Percentiles rank a stretch among this genome's conserved stretches.
Conservation (phyloP, 2,329 filamentous ascomycete species). For the Fusarium sp. region DNA sequence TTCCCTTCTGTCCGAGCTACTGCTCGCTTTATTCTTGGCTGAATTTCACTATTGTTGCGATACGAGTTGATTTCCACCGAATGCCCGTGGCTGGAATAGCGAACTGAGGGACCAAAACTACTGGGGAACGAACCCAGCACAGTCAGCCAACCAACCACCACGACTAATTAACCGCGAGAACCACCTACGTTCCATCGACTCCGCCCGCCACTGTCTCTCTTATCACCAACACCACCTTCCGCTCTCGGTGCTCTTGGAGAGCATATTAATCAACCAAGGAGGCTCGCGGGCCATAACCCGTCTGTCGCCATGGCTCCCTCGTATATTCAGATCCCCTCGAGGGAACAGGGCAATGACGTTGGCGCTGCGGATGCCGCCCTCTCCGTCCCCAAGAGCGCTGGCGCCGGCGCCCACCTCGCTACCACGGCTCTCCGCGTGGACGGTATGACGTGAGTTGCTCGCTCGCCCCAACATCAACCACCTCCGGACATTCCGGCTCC, state of each 20-base stretch:
- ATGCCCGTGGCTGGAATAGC: conserved; percentile 37
- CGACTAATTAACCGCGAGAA: conserved; percentile 28
- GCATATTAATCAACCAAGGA: conserved; percentile 49
- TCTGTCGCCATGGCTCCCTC: conserved; percentile 61
- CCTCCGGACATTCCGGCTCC: conserved; percentile 28
- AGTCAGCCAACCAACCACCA: conserved; percentile 17
- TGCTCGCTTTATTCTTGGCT: conserved; percentile 17
- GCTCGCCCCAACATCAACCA: conserved; percentile 8
- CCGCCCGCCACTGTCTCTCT: conserved; percentile 9
- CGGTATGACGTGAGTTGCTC: conserved; percentile 78
- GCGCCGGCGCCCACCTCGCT: conserved; percentile 73
- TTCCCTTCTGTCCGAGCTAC: conserved; percentile 31
- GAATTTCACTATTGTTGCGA: neutral
- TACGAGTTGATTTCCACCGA: conserved; percentile 18
- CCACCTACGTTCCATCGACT: conserved; percentile 14
- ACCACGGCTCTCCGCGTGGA: conserved; percentile 92
- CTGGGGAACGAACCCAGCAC: conserved; percentile 22
- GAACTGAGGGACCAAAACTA: conserved; percentile 3
- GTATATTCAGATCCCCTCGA: conserved; percentile 60
- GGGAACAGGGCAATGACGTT: conserved; percentile 52
- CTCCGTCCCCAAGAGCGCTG: conserved; percentile 48
- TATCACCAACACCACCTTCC: conserved; percentile 15
- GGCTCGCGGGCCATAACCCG: conserved; percentile 29
- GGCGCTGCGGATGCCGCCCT: conserved; percentile 17
- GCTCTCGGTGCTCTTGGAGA: conserved; percentile 22